These are phyloP conservation scores for Anisodus acutangulus DNA, from an alignment of 257 asterid genomes.

Conservation along the genomic window DNA sequence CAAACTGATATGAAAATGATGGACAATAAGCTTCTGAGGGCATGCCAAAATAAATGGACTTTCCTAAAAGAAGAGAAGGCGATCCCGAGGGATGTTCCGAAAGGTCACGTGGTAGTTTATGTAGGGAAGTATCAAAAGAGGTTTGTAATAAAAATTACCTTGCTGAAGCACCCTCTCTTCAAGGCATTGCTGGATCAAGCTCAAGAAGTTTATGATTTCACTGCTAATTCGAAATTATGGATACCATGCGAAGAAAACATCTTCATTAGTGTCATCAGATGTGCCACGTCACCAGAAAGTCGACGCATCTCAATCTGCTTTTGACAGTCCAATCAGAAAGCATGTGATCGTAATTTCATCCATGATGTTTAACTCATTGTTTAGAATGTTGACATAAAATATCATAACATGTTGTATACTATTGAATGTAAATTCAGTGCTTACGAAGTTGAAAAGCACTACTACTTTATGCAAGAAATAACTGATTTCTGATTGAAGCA, in stretches of 20 bases:
- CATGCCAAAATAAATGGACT: constrained; percentile 55
- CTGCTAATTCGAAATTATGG: constrained; percentile 64
- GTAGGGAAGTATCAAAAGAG: constrained; percentile 76
- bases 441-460: not conserved
- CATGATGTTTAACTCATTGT: constrained; percentile 35
- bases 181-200: constrained; percentile 84
- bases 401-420: constrained; percentile 45
- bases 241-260: constrained; percentile 83
- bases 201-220: constrained; percentile 69
- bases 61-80: constrained; percentile 47
- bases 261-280: constrained; percentile 68
- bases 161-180: constrained; percentile 76
- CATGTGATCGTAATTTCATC: constrained; percentile 25
- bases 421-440: constrained; percentile 39
- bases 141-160: constrained; percentile 70
- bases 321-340: constrained; percentile 36
- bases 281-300: constrained; percentile 66
- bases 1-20: constrained; percentile 40
- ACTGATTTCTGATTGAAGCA: not conserved
- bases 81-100: constrained; percentile 81
- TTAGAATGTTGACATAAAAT: constrained; percentile 40
- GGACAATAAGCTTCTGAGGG: constrained; percentile 50
- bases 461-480: not conserved
- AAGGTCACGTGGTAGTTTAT: constrained; percentile 83
- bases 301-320: constrained; percentile 51